phyloP scores from a whole-genome alignment of 2,329 filamentous ascomycete genomes.

The Paraphaeosphaeria sporulosa region DNA sequence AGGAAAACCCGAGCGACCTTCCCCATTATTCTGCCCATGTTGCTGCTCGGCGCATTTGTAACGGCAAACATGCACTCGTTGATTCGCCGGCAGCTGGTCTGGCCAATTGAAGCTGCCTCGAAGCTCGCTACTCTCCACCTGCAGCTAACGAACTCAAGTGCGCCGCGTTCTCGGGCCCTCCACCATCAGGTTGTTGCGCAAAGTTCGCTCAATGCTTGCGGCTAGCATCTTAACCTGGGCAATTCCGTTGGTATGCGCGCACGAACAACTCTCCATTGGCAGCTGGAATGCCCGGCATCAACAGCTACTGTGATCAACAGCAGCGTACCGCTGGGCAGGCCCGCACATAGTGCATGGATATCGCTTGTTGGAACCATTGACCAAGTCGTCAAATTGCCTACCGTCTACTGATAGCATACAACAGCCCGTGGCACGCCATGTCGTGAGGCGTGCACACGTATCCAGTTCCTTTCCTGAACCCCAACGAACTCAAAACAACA shows the following conservation, averaged over 20 bases:
- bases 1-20: slow-evolving; percentile 10
- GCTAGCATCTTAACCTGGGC: neutral
- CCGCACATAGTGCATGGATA: neutral
- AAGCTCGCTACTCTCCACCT: neutral
- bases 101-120: slow-evolving; percentile 5
- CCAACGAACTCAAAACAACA: neutral
- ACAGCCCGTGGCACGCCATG: neutral
- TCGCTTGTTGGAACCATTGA: neutral
- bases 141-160: neutral
- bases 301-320: neutral
- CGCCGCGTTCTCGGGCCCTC: neutral
- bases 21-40: slow-evolving; percentile 7
- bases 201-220: neutral
- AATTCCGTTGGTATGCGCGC: neutral
- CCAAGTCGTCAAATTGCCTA: slow-evolving; percentile 1
- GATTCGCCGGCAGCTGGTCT: neutral
- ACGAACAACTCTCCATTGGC: neutral
- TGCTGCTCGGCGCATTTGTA: slow-evolving; percentile 8
- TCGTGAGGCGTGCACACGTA: neutral
- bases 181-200: neutral
- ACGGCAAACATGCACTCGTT: neutral
- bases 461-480: neutral
- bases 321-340: neutral
- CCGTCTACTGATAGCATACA: slow-evolving; percentile 9
- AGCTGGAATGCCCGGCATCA: too few relatives aligned